Evolutionary conservation across 768 basidiomycete species (phyloP).

Genomic region (Lactifluus echinatus): DNA sequence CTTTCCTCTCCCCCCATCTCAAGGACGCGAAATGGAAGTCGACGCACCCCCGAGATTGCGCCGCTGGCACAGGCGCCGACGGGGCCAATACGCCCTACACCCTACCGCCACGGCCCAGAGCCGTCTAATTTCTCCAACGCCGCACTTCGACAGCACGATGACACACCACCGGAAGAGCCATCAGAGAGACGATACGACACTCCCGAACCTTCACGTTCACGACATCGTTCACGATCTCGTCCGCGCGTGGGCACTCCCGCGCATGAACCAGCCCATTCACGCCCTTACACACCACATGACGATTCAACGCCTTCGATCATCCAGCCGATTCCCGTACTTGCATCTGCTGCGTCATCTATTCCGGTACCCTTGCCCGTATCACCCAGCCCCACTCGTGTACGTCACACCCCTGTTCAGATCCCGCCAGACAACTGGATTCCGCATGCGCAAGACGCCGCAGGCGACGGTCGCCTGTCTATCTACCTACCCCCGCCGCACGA

Average conservation of each 20-base stretch:
- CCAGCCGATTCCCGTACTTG: constrained; percentile 15
- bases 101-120: constrained; percentile 12
- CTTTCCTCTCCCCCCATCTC: not conserved
- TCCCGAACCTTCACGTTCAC: not conserved
- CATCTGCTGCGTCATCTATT: constrained; percentile 3
- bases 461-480: constrained; percentile 19
- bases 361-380: not conserved
- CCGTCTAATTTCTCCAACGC: not conserved
- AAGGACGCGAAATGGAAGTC: constrained; percentile 2
- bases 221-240: constrained; percentile 13
- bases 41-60: constrained; percentile 5
- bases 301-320: constrained; percentile 17
- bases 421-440: constrained; percentile 21
- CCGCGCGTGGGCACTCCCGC: not conserved
- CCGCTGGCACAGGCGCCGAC: constrained; percentile 7
- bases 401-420: constrained; percentile 10
- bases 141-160: not conserved
- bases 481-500: constrained; percentile 19
- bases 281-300: constrained; percentile 17
- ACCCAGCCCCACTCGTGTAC: not conserved
- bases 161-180: not conserved
- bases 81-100: constrained; percentile 2
- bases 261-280: constrained; percentile 10
- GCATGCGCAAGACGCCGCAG: constrained; percentile 7
- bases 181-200: not conserved